A percentile compares a stretch with the other conserved stretches of the same genome.
These are phyloP conservation scores for Hygrocybe coccinea DNA, from an alignment of 768 basidiomycete species.

Conservation along the genomic window DNA sequence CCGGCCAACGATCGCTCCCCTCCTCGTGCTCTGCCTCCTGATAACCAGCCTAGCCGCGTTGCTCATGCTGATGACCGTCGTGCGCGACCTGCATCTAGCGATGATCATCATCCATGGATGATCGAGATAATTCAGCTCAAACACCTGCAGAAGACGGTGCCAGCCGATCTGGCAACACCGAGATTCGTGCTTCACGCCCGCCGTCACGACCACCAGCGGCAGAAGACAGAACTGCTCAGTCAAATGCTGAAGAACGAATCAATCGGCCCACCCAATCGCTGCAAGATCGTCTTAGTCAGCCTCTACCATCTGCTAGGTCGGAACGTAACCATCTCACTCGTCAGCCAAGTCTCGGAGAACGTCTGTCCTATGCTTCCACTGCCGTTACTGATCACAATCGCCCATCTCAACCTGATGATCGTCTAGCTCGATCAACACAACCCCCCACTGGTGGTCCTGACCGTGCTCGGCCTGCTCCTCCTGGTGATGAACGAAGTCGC, in stretches of 20 bases:
- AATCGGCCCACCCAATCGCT: conserved; percentile 29
- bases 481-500: conserved; percentile 17
- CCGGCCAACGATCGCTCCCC: conserved; percentile 15
- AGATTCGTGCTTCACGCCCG: conserved; percentile 17
- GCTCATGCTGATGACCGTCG: conserved; percentile 30
- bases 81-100: conserved; percentile 25
- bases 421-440: conserved; percentile 12
- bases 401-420: conserved; percentile 15
- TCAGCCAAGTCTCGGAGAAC: conserved; percentile 39
- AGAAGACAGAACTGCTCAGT: conserved; percentile 19
- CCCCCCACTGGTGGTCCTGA: conserved; percentile 16
- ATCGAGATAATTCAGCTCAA: conserved; percentile 5
- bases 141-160: conserved; percentile 8
- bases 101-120: conserved; percentile 23
- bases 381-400: conserved; percentile 18
- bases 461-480: conserved; percentile 13
- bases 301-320: conserved; percentile 13
- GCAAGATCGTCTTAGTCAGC: conserved; percentile 37
- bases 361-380: conserved; percentile 32
- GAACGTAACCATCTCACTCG: conserved; percentile 17
- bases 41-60: conserved; percentile 19
- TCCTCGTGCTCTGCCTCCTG: conserved; percentile 19
- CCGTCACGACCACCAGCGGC: conserved; percentile 7
- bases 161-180: conserved; percentile 17
- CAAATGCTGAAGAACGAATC: conserved; percentile 35